These are phyloP conservation scores for Athelia psychrophila DNA, from an alignment of 1,284 basidiomycete genomes.

Conservation along the genomic window DNA sequence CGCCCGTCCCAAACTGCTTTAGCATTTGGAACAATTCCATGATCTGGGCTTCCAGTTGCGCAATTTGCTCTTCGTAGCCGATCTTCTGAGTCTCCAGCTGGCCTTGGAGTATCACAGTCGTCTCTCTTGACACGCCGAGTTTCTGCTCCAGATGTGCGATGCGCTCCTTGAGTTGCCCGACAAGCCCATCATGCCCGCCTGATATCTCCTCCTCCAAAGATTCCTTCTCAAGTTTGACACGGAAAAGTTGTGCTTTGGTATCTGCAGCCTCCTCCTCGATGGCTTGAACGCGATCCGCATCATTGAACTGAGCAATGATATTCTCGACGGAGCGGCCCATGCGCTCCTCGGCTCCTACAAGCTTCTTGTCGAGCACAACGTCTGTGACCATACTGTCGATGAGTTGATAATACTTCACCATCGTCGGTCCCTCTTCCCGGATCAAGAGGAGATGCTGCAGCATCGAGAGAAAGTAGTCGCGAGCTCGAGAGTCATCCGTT, in stretches of 20 bases:
- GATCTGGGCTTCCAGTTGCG: constrained; percentile 89
- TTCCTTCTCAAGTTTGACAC: constrained; percentile 72
- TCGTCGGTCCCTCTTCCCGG: constrained; percentile 80
- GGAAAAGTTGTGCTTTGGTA: constrained; percentile 61
- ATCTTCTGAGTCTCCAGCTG: constrained; percentile 81
- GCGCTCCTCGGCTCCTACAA: constrained; percentile 81
- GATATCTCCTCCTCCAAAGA: constrained; percentile 79
- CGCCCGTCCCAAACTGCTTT: constrained; percentile 76
- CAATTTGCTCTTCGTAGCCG: constrained; percentile 85
- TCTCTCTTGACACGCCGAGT: constrained; percentile 76
- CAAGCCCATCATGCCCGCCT: constrained; percentile 78
- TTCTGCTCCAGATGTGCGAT: constrained; percentile 79
- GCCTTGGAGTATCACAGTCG: constrained; percentile 69
- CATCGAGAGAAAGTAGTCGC: constrained; percentile 87
- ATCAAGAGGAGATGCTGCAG: constrained; percentile 93
- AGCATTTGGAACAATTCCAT: constrained; percentile 94
- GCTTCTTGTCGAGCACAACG: constrained; percentile 91
- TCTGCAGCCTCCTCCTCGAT: constrained; percentile 80
- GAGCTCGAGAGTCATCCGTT: constrained; percentile 75
- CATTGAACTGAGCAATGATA: constrained; percentile 89
- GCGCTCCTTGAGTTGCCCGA: constrained; percentile 79
- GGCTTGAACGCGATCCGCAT: constrained; percentile 81
- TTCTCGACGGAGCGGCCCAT: constrained; percentile 90
- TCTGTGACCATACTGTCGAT: constrained; percentile 93
- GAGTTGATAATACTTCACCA: constrained; percentile 89